Evolutionary conservation across 306 rosid species (phyloP).

Genomic region (Pterocarpus santalinus): DNA sequence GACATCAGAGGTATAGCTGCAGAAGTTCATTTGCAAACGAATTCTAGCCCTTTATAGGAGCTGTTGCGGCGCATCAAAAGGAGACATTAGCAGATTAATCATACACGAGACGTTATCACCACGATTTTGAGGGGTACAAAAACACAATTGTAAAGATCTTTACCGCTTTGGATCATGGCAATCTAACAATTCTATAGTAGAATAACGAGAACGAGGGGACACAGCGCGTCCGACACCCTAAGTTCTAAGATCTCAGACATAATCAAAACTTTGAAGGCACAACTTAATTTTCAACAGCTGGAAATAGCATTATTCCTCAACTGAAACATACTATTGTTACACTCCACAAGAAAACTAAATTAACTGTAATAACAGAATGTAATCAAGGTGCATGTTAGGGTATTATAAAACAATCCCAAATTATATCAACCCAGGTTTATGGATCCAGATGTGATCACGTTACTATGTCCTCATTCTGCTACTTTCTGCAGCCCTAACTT

Average conservation of each 20-base stretch:
- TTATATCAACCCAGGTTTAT: constrained; percentile 41
- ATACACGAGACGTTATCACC: neutral
- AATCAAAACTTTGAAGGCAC: neutral
- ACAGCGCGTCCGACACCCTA: neutral
- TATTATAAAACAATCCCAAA: constrained; percentile 58
- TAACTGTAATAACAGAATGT: constrained; percentile 30
- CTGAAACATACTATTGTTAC: constrained; percentile 34
- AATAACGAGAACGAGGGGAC: neutral
- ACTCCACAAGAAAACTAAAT: constrained; percentile 38
- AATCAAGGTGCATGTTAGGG: constrained; percentile 21
- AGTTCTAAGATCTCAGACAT: neutral
- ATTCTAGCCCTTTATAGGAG: neutral
- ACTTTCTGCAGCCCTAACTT: constrained; percentile 91
- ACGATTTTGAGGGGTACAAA: neutral
- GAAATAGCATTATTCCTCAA: constrained; percentile 33
- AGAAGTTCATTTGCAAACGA: neutral
- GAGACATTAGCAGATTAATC: neutral
- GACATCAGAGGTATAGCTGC: too few relatives aligned
- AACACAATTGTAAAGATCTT: neutral
- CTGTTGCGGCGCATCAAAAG: neutral
- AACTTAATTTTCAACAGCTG: constrained; percentile 22
- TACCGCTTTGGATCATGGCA: neutral
- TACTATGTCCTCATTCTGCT: constrained; percentile 81
- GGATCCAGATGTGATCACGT: constrained; percentile 23
- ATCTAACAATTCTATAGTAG: neutral